phyloP scores from a whole-genome alignment of 2,329 filamentous ascomycete genomes.

The Xylariomycetidae sp. region DNA sequence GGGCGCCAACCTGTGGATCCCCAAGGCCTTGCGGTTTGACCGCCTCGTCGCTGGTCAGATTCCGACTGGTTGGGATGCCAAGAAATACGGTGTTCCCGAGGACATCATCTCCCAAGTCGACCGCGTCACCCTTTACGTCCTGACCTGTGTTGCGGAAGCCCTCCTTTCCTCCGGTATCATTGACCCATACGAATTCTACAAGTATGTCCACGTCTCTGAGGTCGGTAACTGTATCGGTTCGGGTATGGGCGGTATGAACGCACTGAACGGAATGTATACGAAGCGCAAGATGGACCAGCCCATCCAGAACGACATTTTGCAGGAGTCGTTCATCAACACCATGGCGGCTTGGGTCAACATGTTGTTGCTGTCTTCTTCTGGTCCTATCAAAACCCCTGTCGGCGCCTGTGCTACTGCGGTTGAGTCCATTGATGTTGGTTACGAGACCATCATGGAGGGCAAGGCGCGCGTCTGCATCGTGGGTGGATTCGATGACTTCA shows the following conservation, averaged over 20 bases:
- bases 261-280: conserved; percentile 96
- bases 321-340: conserved; percentile 99
- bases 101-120: conserved; percentile 98
- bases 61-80: conserved; percentile 94
- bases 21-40: conserved; percentile 95
- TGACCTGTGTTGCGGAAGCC: conserved; percentile 88
- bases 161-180: conserved; percentile 92
- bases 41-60: conserved; percentile 96
- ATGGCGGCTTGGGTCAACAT: conserved; percentile 99
- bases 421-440: conserved; percentile 95
- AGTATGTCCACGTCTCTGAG: conserved; percentile 97
- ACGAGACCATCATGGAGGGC: conserved; percentile 96
- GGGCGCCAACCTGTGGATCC: conserved; percentile 89
- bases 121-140: conserved; percentile 88
- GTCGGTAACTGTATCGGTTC: conserved; percentile 98
- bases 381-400: conserved; percentile 96
- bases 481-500: conserved; percentile 98
- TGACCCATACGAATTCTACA: conserved; percentile 99
- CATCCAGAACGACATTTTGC: conserved; percentile 96
- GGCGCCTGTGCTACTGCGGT: conserved; percentile 96
- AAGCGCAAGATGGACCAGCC: conserved; percentile 95
- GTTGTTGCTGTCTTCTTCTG: conserved; percentile 92
- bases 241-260: conserved; percentile 91
- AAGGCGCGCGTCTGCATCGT: conserved; percentile 97
- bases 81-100: conserved; percentile 91